These are phyloP conservation scores for Sporodiniella umbellata DNA, from an alignment of 371 early-diverging fungal species.

Conservation along the genomic window DNA sequence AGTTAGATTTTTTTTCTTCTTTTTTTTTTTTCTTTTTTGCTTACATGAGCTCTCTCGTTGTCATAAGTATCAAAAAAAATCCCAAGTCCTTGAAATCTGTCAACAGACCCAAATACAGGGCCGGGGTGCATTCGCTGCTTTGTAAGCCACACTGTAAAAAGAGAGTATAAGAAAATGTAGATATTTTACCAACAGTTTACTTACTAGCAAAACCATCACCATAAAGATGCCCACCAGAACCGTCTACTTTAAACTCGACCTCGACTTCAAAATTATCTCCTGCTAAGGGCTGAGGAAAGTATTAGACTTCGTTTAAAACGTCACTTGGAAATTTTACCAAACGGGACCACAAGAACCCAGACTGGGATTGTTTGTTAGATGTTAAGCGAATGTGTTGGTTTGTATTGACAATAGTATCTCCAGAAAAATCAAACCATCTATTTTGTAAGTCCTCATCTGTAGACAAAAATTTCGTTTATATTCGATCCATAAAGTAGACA, in stretches of 20 bases:
- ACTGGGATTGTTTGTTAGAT: conserved; percentile 70
- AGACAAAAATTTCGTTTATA: background rate
- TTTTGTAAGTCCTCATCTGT: conserved; percentile 66
- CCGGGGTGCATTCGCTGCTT: conserved; percentile 53
- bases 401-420: conserved; percentile 69
- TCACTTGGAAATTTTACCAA: conserved; percentile 36
- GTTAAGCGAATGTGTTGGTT: conserved; percentile 81
- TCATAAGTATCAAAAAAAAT: conserved; percentile 96
- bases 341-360: conserved; percentile 87
- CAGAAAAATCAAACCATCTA: conserved; percentile 75
- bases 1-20: background rate
- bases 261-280: conserved; percentile 82
- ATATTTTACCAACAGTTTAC: conserved; percentile 26
- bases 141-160: conserved; percentile 39
- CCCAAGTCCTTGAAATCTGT: conserved; percentile 90
- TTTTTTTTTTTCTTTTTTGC: conserved; percentile 4
- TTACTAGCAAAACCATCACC: conserved; percentile 98
- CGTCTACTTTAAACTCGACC: conserved; percentile 87
- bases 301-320: background rate
- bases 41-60: conserved; percentile 78
- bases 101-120: conserved; percentile 89
- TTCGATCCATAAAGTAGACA: too few relatives aligned
- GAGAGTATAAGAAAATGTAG: background rate
- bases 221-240: conserved; percentile 60
- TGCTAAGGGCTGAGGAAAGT: conserved; percentile 56